Base-by-base conservation (phyloP, 2,329 filamentous ascomycete species). In the Arthrobotrys megalospora region DNA sequence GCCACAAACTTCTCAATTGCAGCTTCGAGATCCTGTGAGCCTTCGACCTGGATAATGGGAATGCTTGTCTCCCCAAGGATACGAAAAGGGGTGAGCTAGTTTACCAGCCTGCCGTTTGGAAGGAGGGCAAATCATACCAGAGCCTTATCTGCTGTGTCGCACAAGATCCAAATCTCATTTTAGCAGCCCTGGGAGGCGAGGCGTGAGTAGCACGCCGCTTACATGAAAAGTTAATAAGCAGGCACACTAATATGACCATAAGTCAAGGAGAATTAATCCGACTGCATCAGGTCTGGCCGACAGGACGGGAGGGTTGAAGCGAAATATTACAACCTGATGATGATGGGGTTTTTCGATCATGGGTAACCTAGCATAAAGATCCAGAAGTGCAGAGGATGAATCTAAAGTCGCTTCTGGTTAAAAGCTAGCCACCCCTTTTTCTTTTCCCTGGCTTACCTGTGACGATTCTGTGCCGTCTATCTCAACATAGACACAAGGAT, bases 121-220 rank as follows among this genome's bases (percentile, higher is more conserved):
- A 41, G 43, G 52, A 41, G 43, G 43, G 47, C 50, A 62, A 62
- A 62, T 67, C 41, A 52, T 50, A 70, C 70, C 58, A 14, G 38
- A 50, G 58, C 72, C 68, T 50, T 66, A 71, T 64, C 43, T 45
- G 41, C n/a, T 77, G 43, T 62, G 73, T 77, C 47, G 47, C 66
- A 77, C 73, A 77, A 77, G 73, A 77, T 77, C 66, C 60, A 71
- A 76, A 77, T 67, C 66, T 70, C 65, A 71, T 77, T 66, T 71
- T 55, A 50, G 58, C 50, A 77, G 66, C 60, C 73, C 60, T 66
- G 66, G 24, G 60, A 77, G 73, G 66, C 66, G 28, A 53, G n/a
- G 50, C 19, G 36, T 55, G 45, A 52, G 45, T 28, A 50, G 43
- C 53, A 66, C 64, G 60, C 53, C 41, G 47, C 55, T 69, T 52